Base-by-base conservation (phyloP, 2,329 filamentous ascomycete genomes). In the Trichophyton schoenleinii region DNA sequence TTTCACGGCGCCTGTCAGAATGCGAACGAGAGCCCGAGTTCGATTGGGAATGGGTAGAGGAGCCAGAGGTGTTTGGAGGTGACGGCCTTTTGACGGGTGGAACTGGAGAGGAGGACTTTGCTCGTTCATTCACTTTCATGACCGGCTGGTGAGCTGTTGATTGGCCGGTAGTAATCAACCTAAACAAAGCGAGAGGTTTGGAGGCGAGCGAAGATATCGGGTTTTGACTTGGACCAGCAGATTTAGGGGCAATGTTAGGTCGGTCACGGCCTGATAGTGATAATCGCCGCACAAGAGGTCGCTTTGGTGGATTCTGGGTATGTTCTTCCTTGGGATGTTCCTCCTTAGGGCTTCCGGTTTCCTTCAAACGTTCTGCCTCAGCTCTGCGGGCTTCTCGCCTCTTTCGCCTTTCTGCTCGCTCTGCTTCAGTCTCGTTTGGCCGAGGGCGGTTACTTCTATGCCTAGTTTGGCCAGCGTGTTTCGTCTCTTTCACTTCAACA, bases 141-240 rank as follows among this genome's bases (percentile, higher is more conserved):
- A 75, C 67, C n/a, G 71, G 74, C 0, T 69, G 70, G 34, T 72
- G 70, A 18, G 71, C 74, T 58, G 76, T 71, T 3, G 74, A 75
- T 48, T 74, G 69, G n/a, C 73, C 76, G 15, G 70, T 70, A 15
- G 70, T 71, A 67, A 76, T 72, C 31, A 60, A 64, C 49, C 65
- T 69, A 15, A 66, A 60, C 72, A 75, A 53, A 3, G 62, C 60
- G 53, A 64, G 60, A 3, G 64, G 63, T 48, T 64, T 69, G 59
- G 59, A 65, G 58, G 59, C 66, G 52, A 63, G 63, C 36, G 62
- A 57, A 60, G 61, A 64, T 58, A 64, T 60, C 49, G 5, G 60
- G 62, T 69, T 72, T 3, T 73, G 71, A 6, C 71, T 70, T 13
- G 69, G 67, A 1, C 65, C 64, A 46, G 59, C 36, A 48, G 38